These are phyloP conservation scores for Mariannaea sp. DNA, from an alignment of 2,329 filamentous ascomycete species.

Conservation along the genomic window DNA sequence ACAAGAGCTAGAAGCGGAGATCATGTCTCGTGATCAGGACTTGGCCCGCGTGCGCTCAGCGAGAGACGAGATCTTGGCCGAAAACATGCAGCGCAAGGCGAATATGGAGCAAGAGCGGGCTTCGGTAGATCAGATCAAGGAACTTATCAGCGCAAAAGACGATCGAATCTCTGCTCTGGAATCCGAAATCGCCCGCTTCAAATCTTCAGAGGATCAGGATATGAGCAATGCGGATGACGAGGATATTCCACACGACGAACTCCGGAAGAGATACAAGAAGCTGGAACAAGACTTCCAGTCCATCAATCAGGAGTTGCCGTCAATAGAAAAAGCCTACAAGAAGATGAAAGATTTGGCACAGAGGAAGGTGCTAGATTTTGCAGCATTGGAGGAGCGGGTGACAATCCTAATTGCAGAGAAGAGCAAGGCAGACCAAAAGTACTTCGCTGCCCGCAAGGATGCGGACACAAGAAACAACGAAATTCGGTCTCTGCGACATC, in stretches of 20 bases:
- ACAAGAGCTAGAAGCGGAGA: slow-evolving; percentile 79
- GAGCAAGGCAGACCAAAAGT: slow-evolving; percentile 96
- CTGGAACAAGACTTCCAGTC: slow-evolving; percentile 81
- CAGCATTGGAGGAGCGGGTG: slow-evolving; percentile 77
- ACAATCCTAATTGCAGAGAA: slow-evolving; percentile 81
- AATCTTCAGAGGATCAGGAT: slow-evolving; percentile 52
- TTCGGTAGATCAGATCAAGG: slow-evolving; percentile 74
- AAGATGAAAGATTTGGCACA: slow-evolving; percentile 83
- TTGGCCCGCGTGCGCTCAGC: slow-evolving; percentile 82
- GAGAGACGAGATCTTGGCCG: slow-evolving; percentile 84
- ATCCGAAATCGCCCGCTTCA: slow-evolving; percentile 76
- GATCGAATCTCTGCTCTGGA: slow-evolving; percentile 82
- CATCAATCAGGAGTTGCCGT: slow-evolving; percentile 84
- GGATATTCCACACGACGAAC: slow-evolving; percentile 70
- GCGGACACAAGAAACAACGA: slow-evolving; percentile 85
- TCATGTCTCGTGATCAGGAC: slow-evolving; percentile 81
- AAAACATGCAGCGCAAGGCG: slow-evolving; percentile 78
- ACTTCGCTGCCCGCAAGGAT: slow-evolving; percentile 92
- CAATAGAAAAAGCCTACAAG: slow-evolving; percentile 89
- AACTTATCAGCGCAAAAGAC: slow-evolving; percentile 78
- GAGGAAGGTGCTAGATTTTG: slow-evolving; percentile 83
- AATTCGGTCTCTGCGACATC: slow-evolving; percentile 75
- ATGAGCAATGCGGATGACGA: slow-evolving; percentile 53
- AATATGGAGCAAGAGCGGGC: slow-evolving; percentile 76
- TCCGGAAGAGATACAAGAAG: slow-evolving; percentile 74